Percentiles rank a stretch among this genome's conserved stretches.
phyloP scores from a whole-genome alignment of 805 yeast species.

The Maudiozyma saulgeensis region DNA sequence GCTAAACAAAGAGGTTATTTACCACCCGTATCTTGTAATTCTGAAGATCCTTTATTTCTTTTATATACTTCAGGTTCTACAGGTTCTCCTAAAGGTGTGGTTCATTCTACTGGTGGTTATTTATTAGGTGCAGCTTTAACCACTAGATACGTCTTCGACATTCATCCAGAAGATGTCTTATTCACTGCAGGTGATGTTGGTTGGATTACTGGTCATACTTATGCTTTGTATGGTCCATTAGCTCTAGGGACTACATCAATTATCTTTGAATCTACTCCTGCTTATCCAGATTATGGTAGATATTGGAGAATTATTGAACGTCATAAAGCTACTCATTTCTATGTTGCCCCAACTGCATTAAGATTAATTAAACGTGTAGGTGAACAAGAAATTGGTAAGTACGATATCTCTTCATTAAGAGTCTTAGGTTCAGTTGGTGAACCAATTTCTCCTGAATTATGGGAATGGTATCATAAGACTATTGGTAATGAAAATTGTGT shows the following conservation, averaged over 20 bases:
- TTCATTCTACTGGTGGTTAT: constrained; percentile 91
- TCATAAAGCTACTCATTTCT: constrained; percentile 85
- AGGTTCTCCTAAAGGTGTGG: constrained; percentile 97
- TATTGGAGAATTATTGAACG: constrained; percentile 94
- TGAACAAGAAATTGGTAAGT: constrained; percentile 66
- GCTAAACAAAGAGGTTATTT: constrained; percentile 72
- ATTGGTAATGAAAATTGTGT: constrained; percentile 87
- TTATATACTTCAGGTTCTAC: constrained; percentile 97
- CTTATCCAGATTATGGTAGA: constrained; percentile 89
- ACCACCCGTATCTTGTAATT: constrained; percentile 77
- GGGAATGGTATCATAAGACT: constrained; percentile 96
- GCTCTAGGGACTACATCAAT: constrained; percentile 81
- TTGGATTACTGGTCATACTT: constrained; percentile 98
- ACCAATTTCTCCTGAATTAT: constrained; percentile 94
- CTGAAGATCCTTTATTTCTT: constrained; percentile 93
- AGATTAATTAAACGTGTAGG: constrained; percentile 88
- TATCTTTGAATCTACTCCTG: constrained; percentile 95
- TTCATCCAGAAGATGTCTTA: constrained; percentile 76
- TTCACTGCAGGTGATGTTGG: constrained; percentile 99
- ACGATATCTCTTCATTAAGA: constrained; percentile 78
- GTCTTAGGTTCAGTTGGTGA: constrained; percentile 97
- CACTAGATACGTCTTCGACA: constrained; percentile 86
- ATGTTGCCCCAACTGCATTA: constrained; percentile 97
- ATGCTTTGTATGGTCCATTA: constrained; percentile 90
- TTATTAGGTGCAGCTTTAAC: constrained; percentile 86